A percentile compares a stretch with the other conserved stretches of the same genome.
Conservation (phyloP, 2,329 filamentous ascomycete genomes). For the Aschersonia sp. region DNA sequence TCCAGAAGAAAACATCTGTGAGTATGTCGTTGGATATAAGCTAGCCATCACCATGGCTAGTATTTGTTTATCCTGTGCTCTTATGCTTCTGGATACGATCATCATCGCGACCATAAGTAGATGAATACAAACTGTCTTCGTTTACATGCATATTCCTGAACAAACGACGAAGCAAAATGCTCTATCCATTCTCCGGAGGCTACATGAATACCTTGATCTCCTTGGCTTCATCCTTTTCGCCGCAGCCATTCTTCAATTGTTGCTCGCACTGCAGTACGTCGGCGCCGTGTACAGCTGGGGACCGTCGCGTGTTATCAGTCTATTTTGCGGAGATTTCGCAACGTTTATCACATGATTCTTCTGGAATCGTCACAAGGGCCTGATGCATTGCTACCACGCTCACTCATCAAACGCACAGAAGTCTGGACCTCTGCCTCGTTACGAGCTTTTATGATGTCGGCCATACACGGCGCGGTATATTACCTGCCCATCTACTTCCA, state of each 20-base stretch:
- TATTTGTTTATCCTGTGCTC: conserved; percentile 12
- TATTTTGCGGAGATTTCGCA: conserved; percentile 21
- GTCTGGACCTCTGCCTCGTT: conserved; percentile 14
- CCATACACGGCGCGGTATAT: conserved; percentile 17
- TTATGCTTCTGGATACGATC: conserved; percentile 31
- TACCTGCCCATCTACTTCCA: conserved; percentile 1
- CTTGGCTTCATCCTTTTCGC: conserved; percentile 27
- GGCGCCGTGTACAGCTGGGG: conserved; percentile 18
- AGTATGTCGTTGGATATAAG: conserved; percentile 15
- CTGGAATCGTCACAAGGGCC: conserved; percentile 25
- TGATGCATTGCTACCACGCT: conserved; percentile 31
- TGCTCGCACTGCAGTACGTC: conserved; percentile 30
- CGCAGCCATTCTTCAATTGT: conserved; percentile 23
- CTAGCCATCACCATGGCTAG: conserved; percentile 20
- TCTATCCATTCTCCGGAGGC: conserved; percentile 10
- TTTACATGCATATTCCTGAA: conserved; percentile 16
- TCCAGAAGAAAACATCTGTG: neutral
- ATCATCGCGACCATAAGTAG: conserved; percentile 32
- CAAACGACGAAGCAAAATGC: conserved; percentile 19
- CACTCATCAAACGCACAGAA: conserved; percentile 22
- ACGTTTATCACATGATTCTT: conserved; percentile 18
- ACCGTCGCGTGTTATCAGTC: conserved; percentile 21
- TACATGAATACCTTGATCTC: conserved; percentile 20
- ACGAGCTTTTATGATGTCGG: conserved; percentile 31
- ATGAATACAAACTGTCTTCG: conserved; percentile 5